Evolutionary conservation across 169 alveolate genomes (phyloP).

Genomic region (Plasmodium sp.): DNA sequence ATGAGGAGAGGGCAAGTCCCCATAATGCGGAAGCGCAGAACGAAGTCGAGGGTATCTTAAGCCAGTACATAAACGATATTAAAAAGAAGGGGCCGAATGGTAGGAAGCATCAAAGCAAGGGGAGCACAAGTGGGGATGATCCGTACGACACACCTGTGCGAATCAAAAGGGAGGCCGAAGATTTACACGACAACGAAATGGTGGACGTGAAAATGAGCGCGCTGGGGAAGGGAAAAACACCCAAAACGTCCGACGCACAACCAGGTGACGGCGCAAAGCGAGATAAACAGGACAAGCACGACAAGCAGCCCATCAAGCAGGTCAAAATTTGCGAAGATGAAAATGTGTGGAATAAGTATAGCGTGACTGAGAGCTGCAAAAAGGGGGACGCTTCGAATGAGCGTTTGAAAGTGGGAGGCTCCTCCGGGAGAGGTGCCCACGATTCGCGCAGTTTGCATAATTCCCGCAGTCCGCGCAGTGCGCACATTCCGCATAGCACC

Average conservation of each 20-base stretch:
- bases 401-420: slow-evolving; percentile 8
- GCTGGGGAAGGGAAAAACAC: not conserved
- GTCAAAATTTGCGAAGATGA: slow-evolving; percentile 69
- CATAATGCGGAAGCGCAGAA: not conserved
- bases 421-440: not conserved
- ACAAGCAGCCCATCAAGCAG: slow-evolving; percentile 22
- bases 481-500: not conserved
- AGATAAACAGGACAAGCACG: not conserved
- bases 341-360: slow-evolving; percentile 40
- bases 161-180: not conserved
- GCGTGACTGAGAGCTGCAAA: slow-evolving; percentile 35
- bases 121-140: not conserved
- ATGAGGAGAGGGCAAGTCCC: not conserved
- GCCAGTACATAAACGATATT: not conserved
- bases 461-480: not conserved
- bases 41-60: slow-evolving; percentile 5
- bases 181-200: not conserved
- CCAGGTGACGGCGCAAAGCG: not conserved
- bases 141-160: not conserved
- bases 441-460: not conserved
- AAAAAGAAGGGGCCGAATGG: not conserved
- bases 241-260: not conserved
- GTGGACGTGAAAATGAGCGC: not conserved
- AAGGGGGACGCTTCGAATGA: slow-evolving; percentile 12
- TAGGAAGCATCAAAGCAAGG: not conserved